Evolutionary conservation across 371 early-diverging fungal genomes (phyloP).

Genomic region (Mortierella sp.): DNA sequence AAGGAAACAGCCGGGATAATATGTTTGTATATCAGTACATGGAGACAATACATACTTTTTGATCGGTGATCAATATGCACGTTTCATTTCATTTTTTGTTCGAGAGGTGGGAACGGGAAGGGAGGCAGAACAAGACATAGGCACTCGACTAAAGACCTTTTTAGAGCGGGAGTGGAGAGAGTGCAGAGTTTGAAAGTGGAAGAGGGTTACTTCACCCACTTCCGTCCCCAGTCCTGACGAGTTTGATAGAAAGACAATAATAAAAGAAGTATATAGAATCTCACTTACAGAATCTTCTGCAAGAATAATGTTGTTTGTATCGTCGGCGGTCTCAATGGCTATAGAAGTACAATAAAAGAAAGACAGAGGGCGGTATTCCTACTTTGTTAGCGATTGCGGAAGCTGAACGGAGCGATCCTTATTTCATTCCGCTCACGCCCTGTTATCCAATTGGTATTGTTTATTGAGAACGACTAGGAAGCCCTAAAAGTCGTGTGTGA

Average conservation of each 20-base stretch:
- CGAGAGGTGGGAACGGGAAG: background rate
- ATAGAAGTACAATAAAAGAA: background rate
- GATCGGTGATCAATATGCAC: background rate
- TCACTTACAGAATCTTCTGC: background rate
- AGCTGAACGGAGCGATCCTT: background rate
- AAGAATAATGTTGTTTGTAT: background rate
- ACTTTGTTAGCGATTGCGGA: background rate
- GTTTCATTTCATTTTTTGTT: background rate
- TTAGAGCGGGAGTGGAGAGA: no score
- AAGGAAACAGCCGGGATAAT: background rate
- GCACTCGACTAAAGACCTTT: no score
- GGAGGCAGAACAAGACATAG: background rate
- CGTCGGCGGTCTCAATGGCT: background rate
- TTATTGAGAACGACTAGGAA: background rate
- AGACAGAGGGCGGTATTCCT: background rate
- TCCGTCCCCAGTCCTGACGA: background rate
- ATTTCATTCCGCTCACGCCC: background rate
- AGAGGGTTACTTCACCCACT: background rate
- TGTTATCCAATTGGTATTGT: background rate
- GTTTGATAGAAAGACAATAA: no score
- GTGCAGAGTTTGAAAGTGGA: background rate
- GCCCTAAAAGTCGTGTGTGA: background rate
- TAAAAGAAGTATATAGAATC: background rate
- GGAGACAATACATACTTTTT: background rate
- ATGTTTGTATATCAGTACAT: background rate